Conservation (phyloP, 148 eudicot genomes). For the Vaccinium macrocarpon region DNA sequence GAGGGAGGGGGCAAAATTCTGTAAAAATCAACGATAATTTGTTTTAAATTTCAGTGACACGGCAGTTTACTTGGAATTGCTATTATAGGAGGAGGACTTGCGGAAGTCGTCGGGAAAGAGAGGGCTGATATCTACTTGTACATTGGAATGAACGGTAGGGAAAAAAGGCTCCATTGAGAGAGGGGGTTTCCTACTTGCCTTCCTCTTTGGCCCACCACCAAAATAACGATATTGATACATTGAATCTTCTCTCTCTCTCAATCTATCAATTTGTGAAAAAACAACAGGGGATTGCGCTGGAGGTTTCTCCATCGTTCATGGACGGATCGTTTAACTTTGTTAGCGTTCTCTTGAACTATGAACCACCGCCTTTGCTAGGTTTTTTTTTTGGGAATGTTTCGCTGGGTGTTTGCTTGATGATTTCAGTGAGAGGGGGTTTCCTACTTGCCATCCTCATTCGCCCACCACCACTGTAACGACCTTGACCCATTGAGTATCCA, state of each 20-base stretch:
- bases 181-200: no score
- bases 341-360: no score
- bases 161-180: not conserved
- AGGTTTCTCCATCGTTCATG: no score
- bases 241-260: no score
- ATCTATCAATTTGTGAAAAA: no score
- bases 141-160: not conserved
- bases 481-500: not conserved
- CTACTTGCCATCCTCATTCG: not conserved
- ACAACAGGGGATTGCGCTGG: no score
- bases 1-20: not conserved
- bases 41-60: not conserved
- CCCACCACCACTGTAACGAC: not conserved
- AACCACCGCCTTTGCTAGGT: no score
- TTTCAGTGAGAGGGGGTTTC: not conserved
- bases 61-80: not conserved
- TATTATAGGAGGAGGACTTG: not conserved
- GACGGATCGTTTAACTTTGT: no score
- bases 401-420: no score
- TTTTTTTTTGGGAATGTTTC: no score
- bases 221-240: no score
- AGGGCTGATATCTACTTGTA: not conserved
- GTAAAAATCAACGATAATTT: not conserved
- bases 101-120: not conserved
- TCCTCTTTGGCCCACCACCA: no score